These are phyloP conservation scores for Quercus cerris DNA, from an alignment of 306 rosid species.

Conservation along the genomic window DNA sequence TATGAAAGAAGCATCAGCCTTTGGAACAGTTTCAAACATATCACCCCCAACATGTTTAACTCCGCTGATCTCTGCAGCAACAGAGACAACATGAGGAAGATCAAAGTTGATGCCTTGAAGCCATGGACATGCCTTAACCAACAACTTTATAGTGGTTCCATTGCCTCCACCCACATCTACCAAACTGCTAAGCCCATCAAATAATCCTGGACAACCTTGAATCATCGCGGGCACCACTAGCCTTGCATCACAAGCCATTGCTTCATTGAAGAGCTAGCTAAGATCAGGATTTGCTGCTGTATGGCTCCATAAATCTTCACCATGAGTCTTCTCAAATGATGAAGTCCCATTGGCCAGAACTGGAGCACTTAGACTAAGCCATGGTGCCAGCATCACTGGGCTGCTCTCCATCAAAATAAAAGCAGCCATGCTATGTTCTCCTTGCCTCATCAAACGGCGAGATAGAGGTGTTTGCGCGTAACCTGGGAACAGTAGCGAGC, in stretches of 20 bases:
- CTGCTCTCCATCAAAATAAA: conserved; percentile 39
- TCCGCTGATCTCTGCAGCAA: conserved; percentile 6
- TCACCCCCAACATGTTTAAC: conserved; percentile 54
- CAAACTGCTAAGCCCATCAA: conserved; percentile 40
- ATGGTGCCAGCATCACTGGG: conserved; percentile 45
- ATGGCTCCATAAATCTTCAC: conserved; percentile 52
- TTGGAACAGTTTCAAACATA: conserved; percentile 61
- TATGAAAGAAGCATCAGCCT: conserved; percentile 60
- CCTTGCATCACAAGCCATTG: too few species aligned
- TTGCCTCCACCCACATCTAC: conserved; percentile 82
- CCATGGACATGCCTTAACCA: conserved; percentile 40
- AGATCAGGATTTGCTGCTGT: conserved; percentile 26
- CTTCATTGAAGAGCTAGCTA: too few species aligned
- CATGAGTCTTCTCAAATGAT: conserved; percentile 40
- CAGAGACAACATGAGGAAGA: conserved; percentile 57
- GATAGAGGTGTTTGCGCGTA: conserved; percentile 42
- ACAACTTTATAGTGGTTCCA: conserved; percentile 38
- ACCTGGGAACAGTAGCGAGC: neutral
- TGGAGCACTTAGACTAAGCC: conserved; percentile 26
- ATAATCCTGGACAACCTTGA: too few species aligned
- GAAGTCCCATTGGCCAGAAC: conserved; percentile 8
- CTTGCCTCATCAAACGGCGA: conserved; percentile 22
- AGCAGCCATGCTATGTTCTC: too few species aligned
- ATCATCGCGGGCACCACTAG: too few species aligned
- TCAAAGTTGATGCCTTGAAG: conserved; percentile 62